Base-by-base conservation (phyloP, 305 asterid species). In the Solanum chacoense region DNA sequence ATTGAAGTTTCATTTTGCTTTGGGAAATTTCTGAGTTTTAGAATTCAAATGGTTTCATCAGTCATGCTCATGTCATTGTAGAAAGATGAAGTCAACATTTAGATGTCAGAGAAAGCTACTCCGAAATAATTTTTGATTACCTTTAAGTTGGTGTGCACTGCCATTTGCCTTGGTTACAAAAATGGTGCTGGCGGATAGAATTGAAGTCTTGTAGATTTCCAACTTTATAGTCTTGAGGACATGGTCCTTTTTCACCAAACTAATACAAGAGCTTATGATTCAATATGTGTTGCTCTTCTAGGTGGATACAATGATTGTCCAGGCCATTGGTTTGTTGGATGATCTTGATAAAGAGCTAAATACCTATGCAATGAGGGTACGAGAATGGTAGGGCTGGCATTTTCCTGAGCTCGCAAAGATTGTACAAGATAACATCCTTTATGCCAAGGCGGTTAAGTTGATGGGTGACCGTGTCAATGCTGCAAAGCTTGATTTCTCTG, bases 341-440 rank as follows among this genome's bases (percentile, higher is more conserved):
- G 98, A 97, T 90, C 98, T 97, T 90, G 99, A 97, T 92, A 96
- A 97, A 91, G 99, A 96, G 93, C 91, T 97, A 84, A 97, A 97
- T 88, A 95, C 98, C 8, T 97, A 96, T 90, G 98, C 99, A 6
- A 97, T 96, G 99, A 94, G 99, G 91, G 99, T 97, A 73, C 94
- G 98, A 88, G 99, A 97, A 91, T 97, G 99, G 99, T 95, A 96
- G 38, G 98, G 99, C 36, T 97, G 98, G 99, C 99, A 97, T 94
- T 97, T 97, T 84, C 99, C 98, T 0, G 97, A 97, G 91, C 98
- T 97, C 87, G 97, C 98, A 4, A 97, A 96, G 96, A 97, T 97
- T 76, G 91, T 97, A 28, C 95, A 92, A 89, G 99, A 97, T 88
- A 95, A 95, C 87, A 97, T 97, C 87, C 93, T 88, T 31, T 96